Conservation (phyloP, 106 monocot species). For the Ottelia alismoides region DNA sequence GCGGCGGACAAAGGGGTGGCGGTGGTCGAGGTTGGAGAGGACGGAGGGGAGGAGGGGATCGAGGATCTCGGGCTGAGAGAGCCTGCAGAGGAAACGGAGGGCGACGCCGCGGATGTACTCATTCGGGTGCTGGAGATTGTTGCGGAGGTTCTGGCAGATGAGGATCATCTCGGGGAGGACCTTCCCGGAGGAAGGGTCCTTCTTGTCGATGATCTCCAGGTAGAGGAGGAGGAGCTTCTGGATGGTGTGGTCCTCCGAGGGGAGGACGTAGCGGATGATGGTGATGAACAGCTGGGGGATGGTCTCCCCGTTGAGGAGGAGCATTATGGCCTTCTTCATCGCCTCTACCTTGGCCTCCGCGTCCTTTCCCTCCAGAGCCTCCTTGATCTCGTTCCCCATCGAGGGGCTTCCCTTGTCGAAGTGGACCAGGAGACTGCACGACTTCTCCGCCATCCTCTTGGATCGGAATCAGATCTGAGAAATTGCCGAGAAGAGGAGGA, state of each 20-base stretch:
- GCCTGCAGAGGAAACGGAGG: constrained; percentile 58
- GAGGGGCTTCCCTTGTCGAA: constrained; percentile 59
- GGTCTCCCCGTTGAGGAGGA: constrained; percentile 60
- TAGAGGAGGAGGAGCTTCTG: constrained; percentile 76
- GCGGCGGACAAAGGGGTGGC: constrained; percentile 42
- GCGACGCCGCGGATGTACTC: constrained; percentile 79
- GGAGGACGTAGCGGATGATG: constrained; percentile 70
- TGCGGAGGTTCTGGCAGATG: constrained; percentile 70
- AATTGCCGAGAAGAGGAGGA: too few relatives aligned
- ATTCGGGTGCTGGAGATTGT: constrained; percentile 70
- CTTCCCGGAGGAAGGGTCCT: constrained; percentile 48
- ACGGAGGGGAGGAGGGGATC: constrained; percentile 60
- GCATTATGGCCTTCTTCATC: constrained; percentile 75
- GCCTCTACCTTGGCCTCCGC: constrained; percentile 43
- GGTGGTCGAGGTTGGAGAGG: constrained; percentile 48
- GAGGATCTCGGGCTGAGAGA: constrained; percentile 60
- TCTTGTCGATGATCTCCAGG: constrained; percentile 77
- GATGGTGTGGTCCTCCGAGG: constrained; percentile 73
- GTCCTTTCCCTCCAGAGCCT: constrained; percentile 49
- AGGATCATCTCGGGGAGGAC: constrained; percentile 80
- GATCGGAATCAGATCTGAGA: too few relatives aligned
- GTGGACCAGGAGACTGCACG: constrained; percentile 50
- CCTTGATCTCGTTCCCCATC: constrained; percentile 65
- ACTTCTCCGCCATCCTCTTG: constrained; percentile 31
- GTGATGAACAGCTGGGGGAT: constrained; percentile 78